phyloP scores from a whole-genome alignment of 306 rosid genomes.

The Lablab purpureus region DNA sequence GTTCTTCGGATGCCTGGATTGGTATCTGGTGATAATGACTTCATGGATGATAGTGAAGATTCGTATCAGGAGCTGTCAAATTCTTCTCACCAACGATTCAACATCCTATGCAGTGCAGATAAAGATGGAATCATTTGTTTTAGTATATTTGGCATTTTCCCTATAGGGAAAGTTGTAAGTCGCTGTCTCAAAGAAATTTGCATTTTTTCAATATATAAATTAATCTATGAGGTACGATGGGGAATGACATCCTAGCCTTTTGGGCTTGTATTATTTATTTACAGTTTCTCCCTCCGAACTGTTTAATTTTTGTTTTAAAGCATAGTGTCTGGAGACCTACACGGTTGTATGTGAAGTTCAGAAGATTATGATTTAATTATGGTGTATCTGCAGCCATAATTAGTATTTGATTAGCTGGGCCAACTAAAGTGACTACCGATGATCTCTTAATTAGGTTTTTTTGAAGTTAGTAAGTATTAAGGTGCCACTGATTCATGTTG shows the following conservation, averaged over 20 bases:
- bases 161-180: constrained; percentile 88
- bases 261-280: constrained; percentile 2
- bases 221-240: constrained; percentile 28
- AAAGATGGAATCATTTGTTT: constrained; percentile 88
- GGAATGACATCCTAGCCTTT: constrained; percentile 15
- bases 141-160: constrained; percentile 95
- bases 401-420: constrained; percentile 22
- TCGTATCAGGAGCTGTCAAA: constrained; percentile 82
- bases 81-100: constrained; percentile 88
- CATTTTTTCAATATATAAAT: constrained; percentile 32
- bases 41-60: constrained; percentile 87
- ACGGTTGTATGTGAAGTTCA: not conserved
- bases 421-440: constrained; percentile 17
- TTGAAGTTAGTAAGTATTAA: constrained; percentile 28
- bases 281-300: not conserved
- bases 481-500: constrained; percentile 24
- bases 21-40: constrained; percentile 88
- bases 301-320: constrained; percentile 6
- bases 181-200: constrained; percentile 20
- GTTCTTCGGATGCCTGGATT: constrained; percentile 89
- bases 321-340: not conserved
- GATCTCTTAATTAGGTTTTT: constrained; percentile 24
- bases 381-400: constrained; percentile 24
- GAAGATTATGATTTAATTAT: constrained; percentile 34
- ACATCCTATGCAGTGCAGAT: constrained; percentile 91